Percentiles rank a stretch among this genome's conserved stretches.
phyloP scores from a whole-genome alignment of 1,284 basidiomycete species.

The Volvariella volvacea region DNA sequence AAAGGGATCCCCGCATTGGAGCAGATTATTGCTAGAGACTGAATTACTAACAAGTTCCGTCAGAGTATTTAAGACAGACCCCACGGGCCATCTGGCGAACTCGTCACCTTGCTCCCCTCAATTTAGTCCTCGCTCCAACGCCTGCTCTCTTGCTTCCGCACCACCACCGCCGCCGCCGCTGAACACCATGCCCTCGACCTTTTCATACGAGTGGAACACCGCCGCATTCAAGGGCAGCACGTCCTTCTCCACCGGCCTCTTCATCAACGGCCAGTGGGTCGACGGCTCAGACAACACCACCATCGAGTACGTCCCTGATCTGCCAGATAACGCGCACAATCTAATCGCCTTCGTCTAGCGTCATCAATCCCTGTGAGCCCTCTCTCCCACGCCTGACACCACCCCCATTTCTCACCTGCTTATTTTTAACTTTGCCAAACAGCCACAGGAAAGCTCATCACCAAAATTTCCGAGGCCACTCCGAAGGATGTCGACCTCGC shows the following conservation, averaged over 20 bases:
- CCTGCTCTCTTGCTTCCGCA: no score
- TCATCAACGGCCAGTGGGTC: slow-evolving; percentile 78
- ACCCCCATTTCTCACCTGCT: neutral
- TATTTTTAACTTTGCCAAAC: slow-evolving; percentile 3
- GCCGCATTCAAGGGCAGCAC: slow-evolving; percentile 66
- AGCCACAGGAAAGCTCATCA: slow-evolving; percentile 69
- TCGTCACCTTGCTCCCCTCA: no score
- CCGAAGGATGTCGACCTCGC: slow-evolving; percentile 71
- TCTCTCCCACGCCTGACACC: neutral
- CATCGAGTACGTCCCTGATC: slow-evolving; percentile 53
- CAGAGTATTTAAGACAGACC: no score
- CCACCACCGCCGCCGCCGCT: no score
- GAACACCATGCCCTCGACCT: slow-evolving; percentile 39
- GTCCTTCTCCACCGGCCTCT: slow-evolving; percentile 68
- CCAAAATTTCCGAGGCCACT: slow-evolving; percentile 62
- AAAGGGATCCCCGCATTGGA: no score
- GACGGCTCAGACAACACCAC: slow-evolving; percentile 59
- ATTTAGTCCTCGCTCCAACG: no score
- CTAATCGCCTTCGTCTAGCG: slow-evolving; percentile 29
- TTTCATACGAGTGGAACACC: slow-evolving; percentile 59
- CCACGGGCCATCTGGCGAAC: no score
- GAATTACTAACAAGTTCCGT: no score
- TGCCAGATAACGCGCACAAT: neutral
- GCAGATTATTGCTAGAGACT: no score
- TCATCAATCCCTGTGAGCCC: slow-evolving; percentile 64